These are phyloP conservation scores for Buxus sempervirens DNA, from an alignment of 164 flowering plant genomes.

Conservation along the genomic window DNA sequence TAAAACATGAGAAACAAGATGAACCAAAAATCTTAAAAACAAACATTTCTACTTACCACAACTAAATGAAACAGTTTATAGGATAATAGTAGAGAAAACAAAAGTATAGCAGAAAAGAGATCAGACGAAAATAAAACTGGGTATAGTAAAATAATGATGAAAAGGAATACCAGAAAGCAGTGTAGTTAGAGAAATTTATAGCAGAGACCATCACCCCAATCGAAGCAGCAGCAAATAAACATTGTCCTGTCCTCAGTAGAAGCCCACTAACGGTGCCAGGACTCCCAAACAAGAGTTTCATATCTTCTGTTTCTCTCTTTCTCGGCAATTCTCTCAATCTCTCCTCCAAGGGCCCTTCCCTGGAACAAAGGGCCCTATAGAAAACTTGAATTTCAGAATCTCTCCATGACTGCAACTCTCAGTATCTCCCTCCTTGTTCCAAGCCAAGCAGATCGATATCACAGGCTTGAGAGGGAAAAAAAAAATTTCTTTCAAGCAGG, in stretches of 20 bases:
- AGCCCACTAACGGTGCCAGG: slow-evolving; percentile 76
- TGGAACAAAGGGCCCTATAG: neutral
- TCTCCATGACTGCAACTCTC: neutral
- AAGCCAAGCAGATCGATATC: neutral
- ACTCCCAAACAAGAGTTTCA: slow-evolving; percentile 71
- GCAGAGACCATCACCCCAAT: slow-evolving; percentile 71
- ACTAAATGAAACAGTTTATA: no score
- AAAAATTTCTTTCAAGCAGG: no score
- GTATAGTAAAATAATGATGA: neutral
- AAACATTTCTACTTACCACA: no score
- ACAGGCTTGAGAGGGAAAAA: no score
- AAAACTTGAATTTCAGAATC: neutral
- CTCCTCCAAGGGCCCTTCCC: neutral
- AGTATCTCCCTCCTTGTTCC: neutral
- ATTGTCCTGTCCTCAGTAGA: slow-evolving; percentile 63
- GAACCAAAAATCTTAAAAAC: no score
- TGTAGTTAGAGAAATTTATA: slow-evolving; percentile 53
- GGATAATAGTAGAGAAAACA: no score
- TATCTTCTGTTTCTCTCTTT: slow-evolving; percentile 20
- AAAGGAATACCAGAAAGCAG: slow-evolving; percentile 71
- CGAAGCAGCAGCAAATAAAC: slow-evolving; percentile 63
- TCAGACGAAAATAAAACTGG: neutral
- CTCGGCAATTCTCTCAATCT: neutral
- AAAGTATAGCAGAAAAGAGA: neutral
- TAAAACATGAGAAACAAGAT: no score